phyloP scores from a whole-genome alignment of 768 basidiomycete species.

The Tulasnella sp. region DNA sequence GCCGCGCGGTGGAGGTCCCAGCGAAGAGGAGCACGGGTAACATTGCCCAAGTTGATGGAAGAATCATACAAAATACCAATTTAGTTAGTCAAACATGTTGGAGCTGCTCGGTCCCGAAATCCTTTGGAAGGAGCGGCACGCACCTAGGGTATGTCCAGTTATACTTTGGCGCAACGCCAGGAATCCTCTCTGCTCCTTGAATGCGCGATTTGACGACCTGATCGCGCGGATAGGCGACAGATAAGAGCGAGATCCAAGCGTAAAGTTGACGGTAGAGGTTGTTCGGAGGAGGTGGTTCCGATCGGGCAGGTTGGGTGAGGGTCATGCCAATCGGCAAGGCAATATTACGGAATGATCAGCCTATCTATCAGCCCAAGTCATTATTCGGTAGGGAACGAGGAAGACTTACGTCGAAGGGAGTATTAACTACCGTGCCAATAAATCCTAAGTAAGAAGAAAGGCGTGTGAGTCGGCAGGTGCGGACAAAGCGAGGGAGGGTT shows the following conservation, averaged over 20 bases:
- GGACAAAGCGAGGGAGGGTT: neutral
- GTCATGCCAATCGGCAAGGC: neutral
- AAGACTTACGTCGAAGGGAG: conserved; percentile 56
- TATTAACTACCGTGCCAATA: conserved; percentile 78
- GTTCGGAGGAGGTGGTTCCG: neutral
- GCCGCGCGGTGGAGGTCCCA: neutral
- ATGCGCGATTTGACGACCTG: conserved; percentile 96
- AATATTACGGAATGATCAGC: neutral
- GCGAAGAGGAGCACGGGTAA: neutral
- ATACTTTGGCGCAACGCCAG: conserved; percentile 77
- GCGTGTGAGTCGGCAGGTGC: neutral
- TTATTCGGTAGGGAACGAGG: neutral
- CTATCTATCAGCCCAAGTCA: neutral
- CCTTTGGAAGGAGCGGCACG: neutral
- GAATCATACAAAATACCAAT: neutral
- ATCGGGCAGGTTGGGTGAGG: neutral
- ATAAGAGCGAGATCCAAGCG: conserved; percentile 14
- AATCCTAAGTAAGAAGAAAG: conserved; percentile 17
- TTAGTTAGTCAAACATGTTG: neutral
- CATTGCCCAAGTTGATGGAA: neutral
- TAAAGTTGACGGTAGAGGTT: neutral
- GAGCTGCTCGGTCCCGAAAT: neutral
- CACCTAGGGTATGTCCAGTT: conserved; percentile 92
- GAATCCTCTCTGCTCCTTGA: conserved; percentile 56
- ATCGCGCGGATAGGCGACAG: conserved; percentile 1